Base-by-base conservation (phyloP, 805 yeast genomes). In the Teunomyces cretensis region DNA sequence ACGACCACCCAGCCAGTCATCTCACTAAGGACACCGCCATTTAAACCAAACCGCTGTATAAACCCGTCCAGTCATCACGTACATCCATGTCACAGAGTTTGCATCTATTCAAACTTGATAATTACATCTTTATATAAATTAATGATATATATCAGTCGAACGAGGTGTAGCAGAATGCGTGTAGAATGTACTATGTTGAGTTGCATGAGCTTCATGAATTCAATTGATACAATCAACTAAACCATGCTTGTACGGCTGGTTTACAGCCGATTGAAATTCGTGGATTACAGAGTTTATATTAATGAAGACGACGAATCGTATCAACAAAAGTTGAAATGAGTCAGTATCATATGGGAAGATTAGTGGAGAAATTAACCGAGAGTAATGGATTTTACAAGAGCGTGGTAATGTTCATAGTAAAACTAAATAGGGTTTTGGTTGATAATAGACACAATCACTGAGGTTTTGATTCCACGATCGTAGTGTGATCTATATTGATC, bases 141-240 rank as follows among this genome's bases (percentile, higher is more conserved):
- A 31, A 17, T 24, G 24, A 35, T 35, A 33, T 33, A n/a, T 33
- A 15, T 33, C 38, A 33, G 11, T 19, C 22, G 22, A 19, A n/a
- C 6, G 39, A 33, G n/a, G 24, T 33, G 35, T 33, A 35, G 38
- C 15, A 33, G n/a, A n/a, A n/a, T 19, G 22, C 22, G 22, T 19
- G 22, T 19, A 19, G 53, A n/a, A 47, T 58, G 31, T 36, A 52
- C 13, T 65, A 58, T 39, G 63, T 67, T 4, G 49, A 58, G 12
- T 46, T 53, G 8, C 47, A 45, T 13, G 37, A n/a, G n/a, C n/a
- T n/a, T n/a, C n/a, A n/a, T n/a, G n/a, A n/a, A n/a, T n/a, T n/a
- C n/a, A n/a, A n/a, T n/a, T n/a, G n/a, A n/a, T n/a, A n/a, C n/a
- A n/a, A n/a, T n/a, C n/a, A n/a, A n/a, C n/a, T n/a, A n/a, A n/a